Percentiles rank a stretch among this genome's conserved stretches.
Conservation (phyloP, 441 rosid genomes). For the Jatropha multifida region DNA sequence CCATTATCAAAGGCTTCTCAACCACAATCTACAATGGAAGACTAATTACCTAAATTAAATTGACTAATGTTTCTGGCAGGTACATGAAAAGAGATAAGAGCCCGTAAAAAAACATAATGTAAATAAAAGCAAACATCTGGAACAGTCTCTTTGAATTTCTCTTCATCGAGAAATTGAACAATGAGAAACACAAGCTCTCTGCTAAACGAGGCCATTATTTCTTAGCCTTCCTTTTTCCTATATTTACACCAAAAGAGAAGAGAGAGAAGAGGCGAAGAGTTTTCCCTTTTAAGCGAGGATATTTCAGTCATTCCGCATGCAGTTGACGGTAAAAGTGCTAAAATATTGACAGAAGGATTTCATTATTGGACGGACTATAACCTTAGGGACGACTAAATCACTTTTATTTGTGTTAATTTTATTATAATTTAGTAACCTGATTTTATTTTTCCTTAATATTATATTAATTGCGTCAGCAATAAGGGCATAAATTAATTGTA, state of each 20-base stretch:
- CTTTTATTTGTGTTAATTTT: no score
- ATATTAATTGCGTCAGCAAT: no score
- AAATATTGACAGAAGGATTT: no score
- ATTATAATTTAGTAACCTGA: no score
- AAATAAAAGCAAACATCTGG: conserved; percentile 74
- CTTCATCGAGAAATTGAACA: conserved; percentile 28
- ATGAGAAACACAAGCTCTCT: conserved; percentile 53
- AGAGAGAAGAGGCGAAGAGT: no score
- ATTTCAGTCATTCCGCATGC: no score
- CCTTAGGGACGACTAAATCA: no score
- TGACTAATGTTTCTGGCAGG: conserved; percentile 4
- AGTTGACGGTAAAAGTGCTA: no score
- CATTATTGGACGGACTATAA: no score
- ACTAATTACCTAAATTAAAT: conserved; percentile 11
- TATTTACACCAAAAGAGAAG: conserved; percentile 1
- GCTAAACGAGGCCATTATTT: conserved; percentile 64
- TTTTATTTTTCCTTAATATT: no score
- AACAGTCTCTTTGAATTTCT: conserved; percentile 42
- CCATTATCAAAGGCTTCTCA: conserved; percentile 31
- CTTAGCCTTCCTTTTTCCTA: neutral
- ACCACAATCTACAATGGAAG: conserved; percentile 6
- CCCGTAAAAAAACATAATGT: conserved; percentile 39
- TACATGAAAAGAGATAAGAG: conserved; percentile 18
- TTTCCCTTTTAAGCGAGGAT: no score
- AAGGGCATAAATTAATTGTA: no score